Base-by-base conservation (phyloP, 192 early-diverging fungal species). In the Backusella sp. region DNA sequence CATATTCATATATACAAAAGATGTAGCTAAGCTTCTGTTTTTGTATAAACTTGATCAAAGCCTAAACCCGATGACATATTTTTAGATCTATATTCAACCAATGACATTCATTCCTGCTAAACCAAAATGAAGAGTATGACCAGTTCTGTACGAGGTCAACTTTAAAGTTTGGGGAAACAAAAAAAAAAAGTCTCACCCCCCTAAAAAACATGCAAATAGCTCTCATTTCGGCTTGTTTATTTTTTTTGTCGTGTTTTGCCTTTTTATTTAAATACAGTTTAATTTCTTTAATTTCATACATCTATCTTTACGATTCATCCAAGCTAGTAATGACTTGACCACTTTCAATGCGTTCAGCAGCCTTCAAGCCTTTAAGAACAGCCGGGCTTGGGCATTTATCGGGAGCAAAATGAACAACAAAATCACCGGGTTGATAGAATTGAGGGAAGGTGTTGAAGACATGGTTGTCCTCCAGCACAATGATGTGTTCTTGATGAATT, bases 371-470 rank as follows among this genome's bases (percentile, higher is more conserved):
- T 12, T 74, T 39, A 49, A 90, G 30, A 0, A 86, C 84, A 19
- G 85, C 83, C 3, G 80, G 80, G 14, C 80, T 76, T 3, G 88
- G 88, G 73, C 88, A 90, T 28, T 79, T 81, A 44, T 82, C 87
- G 0, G 88, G 88, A 1, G 88, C 88, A 79, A 83, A 90, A 77
- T 90, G 88, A 30, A 90, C 86, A 4, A 90, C 74, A 76, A 90
- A 90, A 73, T 90, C 84, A 19, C 86, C 87, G 0, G 69, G 37
- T 0, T 70, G 0, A 44, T 88, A 90, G 8, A 71, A 4, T 9
- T 77, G 77, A 6, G 88, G 88, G 79, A 90, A 90, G 0, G 88
- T 90, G 37, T 90, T 90, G 72, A 90, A 88, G 7, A 82, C 85
- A 44, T 84, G 88, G 53, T 90, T 84, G 44, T 90, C 83, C n/a